Conservation (phyloP, 306 rosid species). For the Astragalus membranaceus region DNA sequence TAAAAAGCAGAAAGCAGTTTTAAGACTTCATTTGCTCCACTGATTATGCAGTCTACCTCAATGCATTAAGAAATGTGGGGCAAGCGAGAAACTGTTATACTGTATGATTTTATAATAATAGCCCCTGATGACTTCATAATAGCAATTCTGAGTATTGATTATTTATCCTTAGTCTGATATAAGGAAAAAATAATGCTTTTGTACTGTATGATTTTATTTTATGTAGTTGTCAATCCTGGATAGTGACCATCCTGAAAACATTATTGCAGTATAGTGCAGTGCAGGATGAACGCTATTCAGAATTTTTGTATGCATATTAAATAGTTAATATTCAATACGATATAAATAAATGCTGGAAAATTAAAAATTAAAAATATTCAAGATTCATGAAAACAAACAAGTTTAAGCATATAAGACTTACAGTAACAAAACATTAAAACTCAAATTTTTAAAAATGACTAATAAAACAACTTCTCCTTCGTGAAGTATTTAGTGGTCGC, state of each 20-base stretch:
- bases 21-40: background rate
- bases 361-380: background rate
- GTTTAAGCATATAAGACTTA: background rate
- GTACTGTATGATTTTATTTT: background rate
- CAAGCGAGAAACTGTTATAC: background rate
- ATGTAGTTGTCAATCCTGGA: too few species aligned
- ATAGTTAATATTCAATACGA: too few species aligned
- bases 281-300: too few species aligned
- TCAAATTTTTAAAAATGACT: background rate
- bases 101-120: too few species aligned
- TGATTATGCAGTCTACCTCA: background rate
- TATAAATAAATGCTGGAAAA: background rate
- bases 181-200: background rate
- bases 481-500: background rate
- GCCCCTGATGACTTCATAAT: background rate
- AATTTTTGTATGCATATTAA: too few species aligned
- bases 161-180: background rate
- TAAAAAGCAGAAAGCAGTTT: background rate
- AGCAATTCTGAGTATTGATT: background rate
- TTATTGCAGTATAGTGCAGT: too few species aligned
- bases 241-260: too few species aligned
- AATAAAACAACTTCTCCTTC: background rate
- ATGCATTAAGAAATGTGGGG: conserved; percentile 1
- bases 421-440: background rate
- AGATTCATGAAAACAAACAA: background rate